Percentiles rank a stretch among this genome's conserved stretches.
Conservation (phyloP, 1,284 basidiomycete genomes). For the Trametes hirsuta region DNA sequence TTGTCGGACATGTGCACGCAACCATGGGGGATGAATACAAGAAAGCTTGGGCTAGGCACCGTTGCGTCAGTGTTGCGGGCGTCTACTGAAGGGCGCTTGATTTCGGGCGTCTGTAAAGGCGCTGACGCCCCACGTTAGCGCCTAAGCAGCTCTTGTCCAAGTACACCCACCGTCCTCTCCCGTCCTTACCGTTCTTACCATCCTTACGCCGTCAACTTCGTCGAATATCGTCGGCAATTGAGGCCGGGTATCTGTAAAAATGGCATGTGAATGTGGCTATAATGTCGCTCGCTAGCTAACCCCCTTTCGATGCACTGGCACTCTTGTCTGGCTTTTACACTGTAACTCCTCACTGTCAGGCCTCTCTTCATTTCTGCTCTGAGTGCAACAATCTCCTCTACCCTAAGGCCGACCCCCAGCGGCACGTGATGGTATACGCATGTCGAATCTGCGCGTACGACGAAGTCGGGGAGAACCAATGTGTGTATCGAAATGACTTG, state of each 20-base stretch:
- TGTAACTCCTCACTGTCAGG: slow-evolving; percentile 40
- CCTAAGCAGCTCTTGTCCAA: neutral
- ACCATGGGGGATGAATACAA: neutral
- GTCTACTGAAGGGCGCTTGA: too few species aligned
- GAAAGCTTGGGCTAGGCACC: too few species aligned
- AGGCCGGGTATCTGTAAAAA: too few species aligned
- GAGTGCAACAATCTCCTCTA: slow-evolving; percentile 97
- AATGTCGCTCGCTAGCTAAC: too few species aligned
- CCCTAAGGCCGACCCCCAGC: slow-evolving; percentile 87
- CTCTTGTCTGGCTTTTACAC: too few species aligned
- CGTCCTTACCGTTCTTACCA: neutral
- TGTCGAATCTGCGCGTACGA: slow-evolving; percentile 93
- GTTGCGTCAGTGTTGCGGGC: too few species aligned
- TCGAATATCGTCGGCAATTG: too few species aligned
- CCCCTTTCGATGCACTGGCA: too few species aligned
- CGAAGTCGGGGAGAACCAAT: slow-evolving; percentile 85
- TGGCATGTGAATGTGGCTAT: too few species aligned
- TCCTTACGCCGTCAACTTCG: neutral
- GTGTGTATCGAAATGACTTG: slow-evolving; percentile 94
- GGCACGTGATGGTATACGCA: slow-evolving; percentile 88
- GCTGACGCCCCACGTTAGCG: too few species aligned
- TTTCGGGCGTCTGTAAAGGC: too few species aligned
- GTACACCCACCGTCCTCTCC: neutral
- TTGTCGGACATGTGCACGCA: neutral
- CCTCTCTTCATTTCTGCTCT: slow-evolving; percentile 84